Conservation (phyloP, 495 filamentous ascomycete species). For the Cercophora samala region DNA sequence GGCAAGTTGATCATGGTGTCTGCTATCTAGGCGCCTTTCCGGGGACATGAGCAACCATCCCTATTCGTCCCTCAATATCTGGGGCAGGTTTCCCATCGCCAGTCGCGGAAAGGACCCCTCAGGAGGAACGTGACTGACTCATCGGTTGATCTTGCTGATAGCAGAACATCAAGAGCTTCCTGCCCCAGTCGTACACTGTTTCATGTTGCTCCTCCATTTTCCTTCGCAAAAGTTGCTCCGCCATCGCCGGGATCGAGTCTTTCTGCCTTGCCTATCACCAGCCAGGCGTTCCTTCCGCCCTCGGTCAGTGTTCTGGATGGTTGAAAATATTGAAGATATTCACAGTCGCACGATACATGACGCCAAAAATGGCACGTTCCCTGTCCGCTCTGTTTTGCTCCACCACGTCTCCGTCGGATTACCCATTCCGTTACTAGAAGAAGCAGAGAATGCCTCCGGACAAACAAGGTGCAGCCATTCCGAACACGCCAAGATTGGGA, state of each 20-base stretch:
- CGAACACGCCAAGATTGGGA: conserved; percentile 4
- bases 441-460: neutral
- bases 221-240: neutral
- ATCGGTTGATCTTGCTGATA: neutral
- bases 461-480: neutral
- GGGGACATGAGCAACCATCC: neutral
- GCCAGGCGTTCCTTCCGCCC: neutral
- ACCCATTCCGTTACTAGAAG: neutral
- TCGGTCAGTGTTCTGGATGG: neutral
- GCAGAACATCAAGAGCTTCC: neutral
- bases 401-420: conserved; percentile 9
- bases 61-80: neutral
- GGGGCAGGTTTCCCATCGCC: neutral
- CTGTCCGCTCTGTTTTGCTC: neutral
- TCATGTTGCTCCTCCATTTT: neutral
- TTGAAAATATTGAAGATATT: neutral
- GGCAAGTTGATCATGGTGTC: conserved; percentile 19
- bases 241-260: neutral
- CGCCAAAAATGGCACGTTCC: neutral
- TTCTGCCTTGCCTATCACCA: neutral
- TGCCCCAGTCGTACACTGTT: neutral
- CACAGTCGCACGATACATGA: conserved; percentile 4
- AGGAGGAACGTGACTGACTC: neutral
- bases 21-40: neutral
- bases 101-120: neutral